These are phyloP conservation scores for Capsella bursapastoris DNA, from an alignment of 345 rosid species.

Conservation along the genomic window DNA sequence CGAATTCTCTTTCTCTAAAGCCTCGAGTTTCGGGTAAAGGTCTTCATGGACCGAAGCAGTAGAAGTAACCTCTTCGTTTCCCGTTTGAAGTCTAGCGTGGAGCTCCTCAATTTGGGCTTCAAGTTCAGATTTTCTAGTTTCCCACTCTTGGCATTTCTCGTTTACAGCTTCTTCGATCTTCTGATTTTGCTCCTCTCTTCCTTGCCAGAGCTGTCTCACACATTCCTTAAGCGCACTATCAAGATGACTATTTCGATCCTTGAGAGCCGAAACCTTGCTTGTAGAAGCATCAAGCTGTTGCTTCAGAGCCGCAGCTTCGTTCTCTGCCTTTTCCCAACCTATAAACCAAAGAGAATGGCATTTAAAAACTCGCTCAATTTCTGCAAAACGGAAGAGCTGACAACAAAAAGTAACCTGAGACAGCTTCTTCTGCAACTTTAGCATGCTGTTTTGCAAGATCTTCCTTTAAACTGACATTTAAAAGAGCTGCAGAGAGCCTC, in stretches of 20 bases:
- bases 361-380: background rate
- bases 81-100: constrained; percentile 50
- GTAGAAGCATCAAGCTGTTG: constrained; percentile 72
- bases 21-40: constrained; percentile 56
- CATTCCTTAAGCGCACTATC: constrained; percentile 98
- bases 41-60: constrained; percentile 45
- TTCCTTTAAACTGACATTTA: constrained; percentile 75
- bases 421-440: constrained; percentile 98
- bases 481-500: constrained; percentile 82
- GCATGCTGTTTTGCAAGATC: constrained; percentile 88
- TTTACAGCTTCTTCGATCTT: constrained; percentile 63
- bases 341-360: constrained; percentile 19
- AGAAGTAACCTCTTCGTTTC: constrained; percentile 45
- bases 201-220: constrained; percentile 84
- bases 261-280: constrained; percentile 57
- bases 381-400: background rate
- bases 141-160: constrained; percentile 67
- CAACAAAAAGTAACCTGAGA: constrained; percentile 56
- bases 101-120: constrained; percentile 55
- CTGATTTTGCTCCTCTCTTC: constrained; percentile 83
- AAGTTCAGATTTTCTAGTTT: constrained; percentile 58
- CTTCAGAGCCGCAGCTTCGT: constrained; percentile 65
- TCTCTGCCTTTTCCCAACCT: constrained; percentile 99
- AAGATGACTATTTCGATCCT: constrained; percentile 79
- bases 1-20: constrained; percentile 67